Conservation (phyloP, 2,329 filamentous ascomycete genomes). For the Lasiodiplodia gonubiensis region DNA sequence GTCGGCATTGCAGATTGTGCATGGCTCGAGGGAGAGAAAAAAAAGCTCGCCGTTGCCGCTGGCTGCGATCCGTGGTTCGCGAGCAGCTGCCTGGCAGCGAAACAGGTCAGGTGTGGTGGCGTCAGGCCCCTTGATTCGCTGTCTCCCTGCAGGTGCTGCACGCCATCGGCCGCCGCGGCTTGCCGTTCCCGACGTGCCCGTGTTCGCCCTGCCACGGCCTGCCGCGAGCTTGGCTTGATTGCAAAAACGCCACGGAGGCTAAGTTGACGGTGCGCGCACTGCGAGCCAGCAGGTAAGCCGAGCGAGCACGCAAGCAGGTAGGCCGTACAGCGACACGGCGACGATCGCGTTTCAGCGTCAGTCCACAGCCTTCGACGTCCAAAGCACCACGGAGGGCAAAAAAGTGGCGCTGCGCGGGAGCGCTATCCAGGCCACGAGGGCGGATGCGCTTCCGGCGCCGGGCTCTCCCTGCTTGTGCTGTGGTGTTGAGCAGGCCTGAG, state of each 20-base stretch:
- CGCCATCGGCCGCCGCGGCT: slow-evolving; percentile 20
- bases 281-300: slow-evolving; percentile 22
- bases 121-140: slow-evolving; percentile 18
- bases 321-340: neutral
- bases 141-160: slow-evolving; percentile 2
- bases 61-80: neutral
- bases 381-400: neutral
- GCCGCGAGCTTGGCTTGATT: neutral
- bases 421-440: slow-evolving; percentile 6
- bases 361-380: neutral
- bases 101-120: neutral
- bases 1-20: neutral
- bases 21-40: neutral
- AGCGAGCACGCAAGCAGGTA: neutral
- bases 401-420: slow-evolving; percentile 21
- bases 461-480: neutral
- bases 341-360: slow-evolving; percentile 7
- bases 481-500: slow-evolving; percentile 10
- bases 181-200: slow-evolving; percentile 8
- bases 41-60: neutral
- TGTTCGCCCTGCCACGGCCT: neutral
- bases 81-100: neutral
- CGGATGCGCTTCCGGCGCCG: slow-evolving; percentile 12
- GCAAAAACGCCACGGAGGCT: slow-evolving; percentile 6
- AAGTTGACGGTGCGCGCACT: neutral